Evolutionary conservation across 106 monocot species (phyloP), one percentile per base, ranked within the genome.

Genomic region (Dendrobium catenatum): DNA sequence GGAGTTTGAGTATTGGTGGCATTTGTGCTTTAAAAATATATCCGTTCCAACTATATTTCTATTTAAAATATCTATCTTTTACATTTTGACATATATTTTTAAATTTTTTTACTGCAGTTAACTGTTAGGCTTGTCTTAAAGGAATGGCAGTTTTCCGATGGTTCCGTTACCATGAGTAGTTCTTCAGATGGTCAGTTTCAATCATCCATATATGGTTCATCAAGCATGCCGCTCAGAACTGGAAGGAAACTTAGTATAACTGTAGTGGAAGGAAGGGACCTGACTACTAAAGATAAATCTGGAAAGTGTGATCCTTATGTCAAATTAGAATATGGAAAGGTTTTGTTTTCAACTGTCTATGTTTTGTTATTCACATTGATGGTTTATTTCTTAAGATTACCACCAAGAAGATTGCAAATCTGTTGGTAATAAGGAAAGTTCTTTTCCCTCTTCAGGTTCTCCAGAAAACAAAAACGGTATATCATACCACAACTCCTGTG

Each of bases 121-220:
- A 79, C 83, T 5, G 93, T 98, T 68, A 84, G 77, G 48, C 88
- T 98, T 75, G 84, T 85, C 51, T 74, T 93, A 73, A 93, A 93
- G 89, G 98, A 98, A 82, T 98, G 98, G 98, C 98, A 95, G 81
- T 95, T 85, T 89, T 92, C 95, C 68, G 98, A 98, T 82, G 91
- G 85, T 79, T 88, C 89, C 42, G 54, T 79, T 66, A 87, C 85
- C 80, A 68, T 83, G 74, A 80, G 40, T 66, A 87, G 70, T 58
- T 82, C 84, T 31, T 11, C 41, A 6, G 76, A 29, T 54, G 74
- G 58, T 48, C 77, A 46, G 33, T 59, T 87, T 79, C 90, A 86
- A 43, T 85, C 83, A 70, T 88, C 81, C 48, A 19, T 77, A 17
- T 74, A 82, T 79, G 79, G 81, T 66, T 87, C 82, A 6, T 72